A percentile compares a stretch with the other conserved stretches of the same genome.
Evolutionary conservation across 1,139 yeast genomes (phyloP).

Genomic region (Candida sanyaensis): DNA sequence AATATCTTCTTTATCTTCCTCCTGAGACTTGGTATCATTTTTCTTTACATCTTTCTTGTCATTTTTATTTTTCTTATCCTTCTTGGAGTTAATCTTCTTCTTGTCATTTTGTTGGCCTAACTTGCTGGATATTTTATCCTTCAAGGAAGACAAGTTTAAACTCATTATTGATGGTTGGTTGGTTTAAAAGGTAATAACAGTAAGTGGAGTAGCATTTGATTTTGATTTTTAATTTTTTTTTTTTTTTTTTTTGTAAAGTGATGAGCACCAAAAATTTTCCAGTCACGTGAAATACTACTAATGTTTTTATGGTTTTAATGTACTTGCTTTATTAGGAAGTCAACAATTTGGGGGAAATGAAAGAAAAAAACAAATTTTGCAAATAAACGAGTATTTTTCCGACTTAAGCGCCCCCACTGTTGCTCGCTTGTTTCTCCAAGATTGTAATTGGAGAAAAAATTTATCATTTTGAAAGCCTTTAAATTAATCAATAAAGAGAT

Average conservation of each 20-base stretch:
- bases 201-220: background rate
- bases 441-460: too few relatives aligned
- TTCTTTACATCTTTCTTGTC: conserved; percentile 17
- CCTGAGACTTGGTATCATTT: conserved; percentile 13
- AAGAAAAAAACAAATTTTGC: background rate
- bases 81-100: conserved; percentile 11
- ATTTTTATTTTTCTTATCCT: conserved; percentile 21
- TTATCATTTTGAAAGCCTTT: too few relatives aligned
- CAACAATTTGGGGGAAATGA: background rate
- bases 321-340: background rate
- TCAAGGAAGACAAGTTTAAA: conserved; percentile 53
- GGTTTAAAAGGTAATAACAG: background rate
- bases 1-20: conserved; percentile 25
- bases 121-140: conserved; percentile 56
- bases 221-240: conserved; percentile 1
- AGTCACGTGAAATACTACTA: background rate
- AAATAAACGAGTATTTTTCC: background rate
- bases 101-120: conserved; percentile 26
- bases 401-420: background rate
- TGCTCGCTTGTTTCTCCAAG: background rate
- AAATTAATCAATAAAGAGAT: too few relatives aligned
- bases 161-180: conserved; percentile 12
- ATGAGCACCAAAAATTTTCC: conserved; percentile 2
- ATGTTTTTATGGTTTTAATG: background rate
- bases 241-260: background rate